Conservation (phyloP, 345 rosid genomes). For the Eucalyptus sideroxylon region DNA sequence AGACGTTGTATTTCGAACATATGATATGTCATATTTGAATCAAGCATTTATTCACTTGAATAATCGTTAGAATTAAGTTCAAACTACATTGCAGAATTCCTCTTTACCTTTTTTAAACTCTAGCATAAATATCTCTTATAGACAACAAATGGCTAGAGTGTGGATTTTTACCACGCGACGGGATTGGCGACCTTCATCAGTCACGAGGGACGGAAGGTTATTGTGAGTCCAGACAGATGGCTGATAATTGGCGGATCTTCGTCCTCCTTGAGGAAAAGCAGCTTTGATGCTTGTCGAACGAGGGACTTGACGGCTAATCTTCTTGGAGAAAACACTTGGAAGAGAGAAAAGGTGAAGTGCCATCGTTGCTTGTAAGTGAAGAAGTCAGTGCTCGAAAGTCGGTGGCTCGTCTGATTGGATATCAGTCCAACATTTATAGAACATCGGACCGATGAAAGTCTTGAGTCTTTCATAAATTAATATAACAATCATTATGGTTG, state of each 20-base stretch:
- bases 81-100: not conserved
- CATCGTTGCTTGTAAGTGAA: not conserved
- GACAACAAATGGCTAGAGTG: not conserved
- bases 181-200: not conserved
- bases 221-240: not conserved
- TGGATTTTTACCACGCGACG: not conserved
- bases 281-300: not conserved
- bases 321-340: not conserved
- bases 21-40: fast-evolving
- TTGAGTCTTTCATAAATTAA: not conserved
- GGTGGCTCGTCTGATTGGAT: not conserved
- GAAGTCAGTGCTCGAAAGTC: not conserved
- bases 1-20: not conserved
- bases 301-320: not conserved
- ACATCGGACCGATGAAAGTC: not conserved
- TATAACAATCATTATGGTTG: no score
- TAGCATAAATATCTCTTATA: no score
- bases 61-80: no score
- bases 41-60: not conserved
- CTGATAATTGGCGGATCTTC: not conserved
- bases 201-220: not conserved
- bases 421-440: not conserved
- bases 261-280: not conserved
- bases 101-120: no score
- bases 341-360: not conserved